Evolutionary conservation across 768 basidiomycete species (phyloP), one percentile per base, ranked within the genome.

Genomic region (Mycena vulgaris): DNA sequence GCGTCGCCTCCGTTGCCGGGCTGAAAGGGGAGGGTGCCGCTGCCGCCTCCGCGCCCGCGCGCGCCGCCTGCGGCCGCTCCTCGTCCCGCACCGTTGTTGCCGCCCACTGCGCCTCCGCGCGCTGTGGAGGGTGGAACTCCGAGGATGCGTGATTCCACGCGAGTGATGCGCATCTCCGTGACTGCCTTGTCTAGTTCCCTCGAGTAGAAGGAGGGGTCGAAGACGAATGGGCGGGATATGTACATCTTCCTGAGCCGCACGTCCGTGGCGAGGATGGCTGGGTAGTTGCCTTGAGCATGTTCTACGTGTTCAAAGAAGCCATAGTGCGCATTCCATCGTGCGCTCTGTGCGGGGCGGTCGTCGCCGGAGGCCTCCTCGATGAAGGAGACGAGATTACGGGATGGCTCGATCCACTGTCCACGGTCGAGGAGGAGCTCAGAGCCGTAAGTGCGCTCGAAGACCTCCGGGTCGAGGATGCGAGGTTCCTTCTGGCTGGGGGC

Each of bases 21-120:
- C 33, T 75, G 66, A 68, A 68, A 67, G 57, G 69, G 59, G 47
- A n/a, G 13, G n/a, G n/a, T n/a, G n/a, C n/a, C n/a, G n/a, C n/a
- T n/a, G 35, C 35, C 35, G 35, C 35, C 35, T 37, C 35, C 14
- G 35, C 35, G 35, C 8, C 35, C 35, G 35, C 35, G 8, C 35
- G 35, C 35, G 8, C 35, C 35, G 35, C 35, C 35, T 14, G 35
- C 6, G 35, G 35, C 35, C 6, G 35, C 35, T 37, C 35, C 35
- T 7, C 35, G 35, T 6, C 35, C 35, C 35, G 8, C 47, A 45
- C 7, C 1, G 63, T 21, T 13, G 37, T 14, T 23, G n/a, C n/a
- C n/a, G n/a, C n/a, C n/a, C n/a, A n/a, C n/a, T n/a, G n/a, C n/a
- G n/a, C n/a, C n/a, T n/a, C n/a, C n/a, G n/a, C n/a, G n/a, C n/a